phyloP scores from a whole-genome alignment of 2,329 filamentous ascomycete species.

The Colletotrichum sp. region DNA sequence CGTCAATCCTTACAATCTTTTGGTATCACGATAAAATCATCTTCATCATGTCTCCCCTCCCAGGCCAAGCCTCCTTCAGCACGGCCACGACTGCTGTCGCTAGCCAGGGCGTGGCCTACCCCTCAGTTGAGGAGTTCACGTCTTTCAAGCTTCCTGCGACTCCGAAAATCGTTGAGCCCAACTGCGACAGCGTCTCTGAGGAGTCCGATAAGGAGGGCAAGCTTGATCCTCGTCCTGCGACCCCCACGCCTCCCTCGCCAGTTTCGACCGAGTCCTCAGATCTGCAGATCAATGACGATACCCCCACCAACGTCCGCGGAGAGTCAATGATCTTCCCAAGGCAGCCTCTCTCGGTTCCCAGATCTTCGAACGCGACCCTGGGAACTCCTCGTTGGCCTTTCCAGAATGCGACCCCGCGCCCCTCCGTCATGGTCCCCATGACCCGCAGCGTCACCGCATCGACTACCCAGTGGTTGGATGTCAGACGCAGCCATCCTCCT shows the following conservation, averaged over 20 bases:
- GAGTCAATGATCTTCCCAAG: constrained; percentile 5
- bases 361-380: not conserved
- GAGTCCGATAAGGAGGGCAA: not conserved
- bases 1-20: not conserved
- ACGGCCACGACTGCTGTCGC: not conserved
- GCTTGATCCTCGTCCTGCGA: not conserved
- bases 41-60: not conserved
- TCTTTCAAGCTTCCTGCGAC: not conserved
- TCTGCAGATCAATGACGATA: not conserved
- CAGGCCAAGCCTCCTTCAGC: constrained; percentile 3
- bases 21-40: not conserved
- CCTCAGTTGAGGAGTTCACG: not conserved
- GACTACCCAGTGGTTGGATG: not conserved
- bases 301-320: not conserved
- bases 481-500: not conserved
- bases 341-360: not conserved
- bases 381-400: constrained; percentile 12
- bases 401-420: constrained; percentile 8
- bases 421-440: constrained; percentile 3
- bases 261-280: not conserved
- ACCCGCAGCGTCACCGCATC: not conserved
- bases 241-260: constrained; percentile 5
- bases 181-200: not conserved
- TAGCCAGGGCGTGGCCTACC: not conserved
- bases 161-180: not conserved